Conservation (phyloP, 78 protist genomes). For the Dictyostelium intermedium region DNA sequence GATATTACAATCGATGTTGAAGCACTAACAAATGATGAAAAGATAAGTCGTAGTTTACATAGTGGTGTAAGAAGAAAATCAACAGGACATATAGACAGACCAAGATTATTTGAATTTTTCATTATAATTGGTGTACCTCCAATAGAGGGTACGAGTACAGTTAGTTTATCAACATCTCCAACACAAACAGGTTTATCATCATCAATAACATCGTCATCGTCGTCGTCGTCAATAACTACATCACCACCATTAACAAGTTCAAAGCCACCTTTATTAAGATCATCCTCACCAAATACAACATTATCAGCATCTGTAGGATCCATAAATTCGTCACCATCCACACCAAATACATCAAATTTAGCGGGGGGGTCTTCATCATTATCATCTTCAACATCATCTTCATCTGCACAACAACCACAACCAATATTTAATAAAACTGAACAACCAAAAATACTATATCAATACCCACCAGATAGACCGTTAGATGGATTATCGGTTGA, state of each 20-base stretch:
- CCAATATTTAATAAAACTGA: not conserved
- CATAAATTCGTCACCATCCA: not conserved
- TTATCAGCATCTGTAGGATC: not conserved
- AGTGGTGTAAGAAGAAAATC: conserved; percentile 13
- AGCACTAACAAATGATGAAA: conserved; percentile 50
- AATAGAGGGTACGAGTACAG: not conserved
- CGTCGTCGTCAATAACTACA: not conserved
- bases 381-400: not conserved
- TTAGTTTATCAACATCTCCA: not conserved
- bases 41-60: conserved; percentile 1
- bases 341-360: not conserved
- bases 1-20: conserved; percentile 69
- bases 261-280: conserved; percentile 12
- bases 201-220: not conserved
- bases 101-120: conserved; percentile 51
- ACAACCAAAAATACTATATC: conserved; percentile 51
- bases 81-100: conserved; percentile 5
- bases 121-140: conserved; percentile 51
- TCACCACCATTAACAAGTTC: not conserved
- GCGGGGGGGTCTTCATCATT: not conserved
- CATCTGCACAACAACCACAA: not conserved
- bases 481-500: conserved; percentile 18
- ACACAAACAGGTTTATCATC: not conserved
- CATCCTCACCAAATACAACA: not conserved
- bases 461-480: conserved; percentile 69